A percentile compares a stretch with the other conserved stretches of the same genome.
Conservation (phyloP, 345 rosid species). For the Anastatica hierochuntica region DNA sequence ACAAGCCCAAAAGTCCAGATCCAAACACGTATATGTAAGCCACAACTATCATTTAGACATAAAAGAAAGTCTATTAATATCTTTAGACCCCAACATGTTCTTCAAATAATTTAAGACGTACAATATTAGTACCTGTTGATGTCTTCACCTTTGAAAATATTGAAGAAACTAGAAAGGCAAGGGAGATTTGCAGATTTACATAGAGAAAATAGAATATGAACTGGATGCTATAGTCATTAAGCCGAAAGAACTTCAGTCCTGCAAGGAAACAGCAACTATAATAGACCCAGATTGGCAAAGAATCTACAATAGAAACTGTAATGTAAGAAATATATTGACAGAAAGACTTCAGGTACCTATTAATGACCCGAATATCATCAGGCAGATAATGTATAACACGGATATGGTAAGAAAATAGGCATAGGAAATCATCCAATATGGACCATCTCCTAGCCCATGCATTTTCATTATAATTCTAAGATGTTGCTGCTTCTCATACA, state of each 20-base stretch:
- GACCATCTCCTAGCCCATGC: constrained; percentile 99
- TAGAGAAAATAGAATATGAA: constrained; percentile 58
- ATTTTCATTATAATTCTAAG: constrained; percentile 95
- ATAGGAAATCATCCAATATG: constrained; percentile 87
- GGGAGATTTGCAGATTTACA: constrained; percentile 73
- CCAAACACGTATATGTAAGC: constrained; percentile 70
- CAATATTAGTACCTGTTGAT: constrained; percentile 55
- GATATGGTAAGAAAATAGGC: constrained; percentile 71
- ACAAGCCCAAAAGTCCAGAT: constrained; percentile 73
- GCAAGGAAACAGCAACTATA: constrained; percentile 28
- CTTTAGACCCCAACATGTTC: not conserved
- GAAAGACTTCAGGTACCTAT: constrained; percentile 40
- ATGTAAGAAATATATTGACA: not conserved
- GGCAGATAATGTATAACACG: constrained; percentile 51
- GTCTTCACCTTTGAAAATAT: constrained; percentile 69
- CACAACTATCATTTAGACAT: constrained; percentile 35
- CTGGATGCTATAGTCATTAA: constrained; percentile 72
- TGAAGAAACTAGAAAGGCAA: constrained; percentile 67
- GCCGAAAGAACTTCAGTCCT: constrained; percentile 80
- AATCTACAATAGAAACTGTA: not conserved
- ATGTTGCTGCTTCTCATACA: constrained; percentile 75
- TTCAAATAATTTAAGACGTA: not conserved
- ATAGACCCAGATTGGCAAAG: not conserved
- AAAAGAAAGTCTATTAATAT: not conserved
- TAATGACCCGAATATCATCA: constrained; percentile 68